Percentiles rank a stretch among this genome's conserved stretches.
These are phyloP conservation scores for Dactylella cylindrospora DNA, from an alignment of 2,329 filamentous ascomycete species.

Conservation along the genomic window DNA sequence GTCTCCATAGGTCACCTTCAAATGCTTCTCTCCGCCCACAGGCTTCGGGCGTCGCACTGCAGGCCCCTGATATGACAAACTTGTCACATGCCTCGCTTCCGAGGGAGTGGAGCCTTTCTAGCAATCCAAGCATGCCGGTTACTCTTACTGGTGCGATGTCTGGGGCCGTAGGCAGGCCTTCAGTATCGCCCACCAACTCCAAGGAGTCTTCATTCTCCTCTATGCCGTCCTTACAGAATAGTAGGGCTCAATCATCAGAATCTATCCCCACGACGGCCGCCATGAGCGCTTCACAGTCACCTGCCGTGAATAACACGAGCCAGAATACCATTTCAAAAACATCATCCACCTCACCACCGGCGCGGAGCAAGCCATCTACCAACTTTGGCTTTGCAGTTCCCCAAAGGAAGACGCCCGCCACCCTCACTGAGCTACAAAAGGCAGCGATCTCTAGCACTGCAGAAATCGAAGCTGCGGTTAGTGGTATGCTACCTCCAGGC, in stretches of 20 bases:
- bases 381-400: conserved; percentile 39
- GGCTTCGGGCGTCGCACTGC: conserved; percentile 13
- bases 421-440: conserved; percentile 20
- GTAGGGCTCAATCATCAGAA: conserved; percentile 33
- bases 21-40: conserved; percentile 7
- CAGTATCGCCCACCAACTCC: conserved; percentile 27
- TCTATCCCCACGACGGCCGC: conserved; percentile 22
- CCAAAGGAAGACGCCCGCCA: conserved; percentile 9
- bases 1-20: conserved; percentile 6
- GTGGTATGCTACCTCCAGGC: conserved; percentile 15
- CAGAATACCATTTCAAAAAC: conserved; percentile 1
- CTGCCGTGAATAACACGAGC: conserved; percentile 5
- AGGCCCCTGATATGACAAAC: conserved; percentile 24
- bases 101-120: conserved; percentile 19
- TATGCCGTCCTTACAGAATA: conserved; percentile 29
- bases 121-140: conserved; percentile 6
- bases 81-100: conserved; percentile 30
- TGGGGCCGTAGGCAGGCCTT: conserved; percentile 4
- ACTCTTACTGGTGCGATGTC: background rate
- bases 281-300: conserved; percentile 23
- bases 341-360: conserved; percentile 1
- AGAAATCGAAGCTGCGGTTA: conserved; percentile 27
- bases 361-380: conserved; percentile 9
- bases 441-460: conserved; percentile 40
- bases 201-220: conserved; percentile 34